phyloP scores from a whole-genome alignment of 495 filamentous ascomycete species.

The Barbatosphaeria neglecta region DNA sequence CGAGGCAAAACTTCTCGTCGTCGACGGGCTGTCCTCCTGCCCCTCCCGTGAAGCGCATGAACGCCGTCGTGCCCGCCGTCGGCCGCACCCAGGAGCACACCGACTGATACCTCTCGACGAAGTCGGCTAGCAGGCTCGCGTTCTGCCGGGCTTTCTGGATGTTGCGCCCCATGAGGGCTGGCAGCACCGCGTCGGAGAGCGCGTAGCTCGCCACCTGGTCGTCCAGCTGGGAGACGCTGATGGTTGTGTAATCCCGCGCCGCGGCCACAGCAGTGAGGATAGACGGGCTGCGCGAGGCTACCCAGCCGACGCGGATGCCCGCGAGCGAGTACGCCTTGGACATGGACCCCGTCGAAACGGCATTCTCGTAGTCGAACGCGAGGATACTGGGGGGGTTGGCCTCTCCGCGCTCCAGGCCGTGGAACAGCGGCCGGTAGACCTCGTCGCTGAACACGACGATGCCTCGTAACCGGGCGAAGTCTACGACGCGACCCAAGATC shows the following conservation, averaged over 20 bases:
- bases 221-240: constrained; percentile 73
- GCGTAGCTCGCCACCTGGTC: constrained; percentile 71
- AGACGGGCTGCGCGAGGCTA: constrained; percentile 51
- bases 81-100: constrained; percentile 64
- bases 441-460: constrained; percentile 70
- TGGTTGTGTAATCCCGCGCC: constrained; percentile 74
- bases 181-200: constrained; percentile 49
- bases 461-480: constrained; percentile 47
- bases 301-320: constrained; percentile 74
- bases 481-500: constrained; percentile 49
- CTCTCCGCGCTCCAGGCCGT: constrained; percentile 29
- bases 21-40: constrained; percentile 55
- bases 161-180: constrained; percentile 57
- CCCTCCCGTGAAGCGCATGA: constrained; percentile 55
- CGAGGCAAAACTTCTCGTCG: constrained; percentile 59
- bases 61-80: constrained; percentile 71
- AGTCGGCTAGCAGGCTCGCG: constrained; percentile 52
- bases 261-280: constrained; percentile 55
- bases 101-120: constrained; percentile 51
- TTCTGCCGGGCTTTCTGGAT: constrained; percentile 60
- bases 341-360: constrained; percentile 66
- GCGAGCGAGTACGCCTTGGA: constrained; percentile 82
- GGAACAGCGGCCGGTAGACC: constrained; percentile 85
- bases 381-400: constrained; percentile 34
- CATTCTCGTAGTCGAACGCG: constrained; percentile 57